These are phyloP conservation scores for Alopecurus myosuroides DNA, from an alignment of 176 grass and related monocot genomes.

Conservation along the genomic window DNA sequence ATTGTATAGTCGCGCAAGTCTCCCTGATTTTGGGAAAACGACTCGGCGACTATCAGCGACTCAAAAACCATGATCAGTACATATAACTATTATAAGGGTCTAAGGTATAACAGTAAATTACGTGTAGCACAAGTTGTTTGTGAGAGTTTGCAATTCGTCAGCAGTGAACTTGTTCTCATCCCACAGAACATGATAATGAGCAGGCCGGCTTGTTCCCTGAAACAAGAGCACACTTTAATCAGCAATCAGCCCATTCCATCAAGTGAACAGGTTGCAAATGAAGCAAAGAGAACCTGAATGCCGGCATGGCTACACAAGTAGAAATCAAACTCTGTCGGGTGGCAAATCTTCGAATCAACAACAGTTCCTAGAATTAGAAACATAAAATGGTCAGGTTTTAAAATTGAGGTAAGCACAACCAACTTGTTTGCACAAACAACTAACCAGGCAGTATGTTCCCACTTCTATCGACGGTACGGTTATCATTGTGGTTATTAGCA, in stretches of 20 bases:
- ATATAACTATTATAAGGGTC: not conserved
- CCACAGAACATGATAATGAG: slow-evolving; percentile 97
- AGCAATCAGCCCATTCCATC: not conserved
- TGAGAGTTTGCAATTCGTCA: slow-evolving; percentile 79
- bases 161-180: slow-evolving; percentile 97
- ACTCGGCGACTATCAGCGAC: too few species aligned
- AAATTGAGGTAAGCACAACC: not conserved
- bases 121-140: slow-evolving; percentile 98
- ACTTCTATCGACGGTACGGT: slow-evolving; percentile 64
- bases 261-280: not conserved
- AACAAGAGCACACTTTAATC: not conserved
- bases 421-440: slow-evolving; percentile 12
- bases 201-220: slow-evolving; percentile 88
- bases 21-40: too few species aligned
- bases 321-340: slow-evolving; percentile 99
- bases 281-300: slow-evolving; percentile 56
- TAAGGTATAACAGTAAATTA: slow-evolving; percentile 30
- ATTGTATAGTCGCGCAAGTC: too few species aligned
- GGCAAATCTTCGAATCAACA: slow-evolving; percentile 94
- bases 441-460: slow-evolving; percentile 97
- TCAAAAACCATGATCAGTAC: too few species aligned
- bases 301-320: slow-evolving; percentile 97
- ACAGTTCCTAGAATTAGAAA: slow-evolving; percentile 56
- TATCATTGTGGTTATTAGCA: slow-evolving; percentile 84
- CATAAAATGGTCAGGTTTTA: slow-evolving; percentile 11